phyloP scores from a whole-genome alignment of 2,329 filamentous ascomycete species.

The Cladosporium halotolerans region DNA sequence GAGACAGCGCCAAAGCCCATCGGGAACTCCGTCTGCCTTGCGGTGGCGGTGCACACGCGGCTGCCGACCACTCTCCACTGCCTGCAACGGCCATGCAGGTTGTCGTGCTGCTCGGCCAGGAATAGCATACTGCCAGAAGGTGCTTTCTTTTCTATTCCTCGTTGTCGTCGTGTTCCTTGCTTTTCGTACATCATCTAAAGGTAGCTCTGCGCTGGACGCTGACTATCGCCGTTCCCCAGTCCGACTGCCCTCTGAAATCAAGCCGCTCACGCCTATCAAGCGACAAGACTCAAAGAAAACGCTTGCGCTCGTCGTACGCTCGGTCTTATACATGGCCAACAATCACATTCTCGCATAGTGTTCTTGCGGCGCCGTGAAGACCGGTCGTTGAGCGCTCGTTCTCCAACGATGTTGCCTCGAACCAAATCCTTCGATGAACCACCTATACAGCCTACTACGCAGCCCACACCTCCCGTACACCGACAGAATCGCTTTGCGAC shows the following conservation, averaged over 20 bases:
- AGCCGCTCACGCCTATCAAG: slow-evolving; percentile 12
- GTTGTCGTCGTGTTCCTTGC: neutral
- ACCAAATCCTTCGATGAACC: slow-evolving; percentile 13
- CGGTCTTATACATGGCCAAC: neutral
- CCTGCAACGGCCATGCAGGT: slow-evolving; percentile 9
- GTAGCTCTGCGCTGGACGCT: slow-evolving; percentile 20
- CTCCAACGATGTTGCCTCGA: slow-evolving; percentile 16
- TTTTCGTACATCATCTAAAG: neutral
- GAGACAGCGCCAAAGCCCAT: slow-evolving; percentile 1
- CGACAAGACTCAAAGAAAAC: neutral
- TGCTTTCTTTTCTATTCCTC: slow-evolving; percentile 1
- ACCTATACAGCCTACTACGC: neutral
- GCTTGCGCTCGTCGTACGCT: too few species aligned
- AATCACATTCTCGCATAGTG: neutral
- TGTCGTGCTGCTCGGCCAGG: slow-evolving; percentile 4
- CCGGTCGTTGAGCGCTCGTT: neutral
- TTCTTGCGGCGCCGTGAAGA: too few species aligned
- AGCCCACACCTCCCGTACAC: neutral
- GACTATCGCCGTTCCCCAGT: slow-evolving; percentile 11
- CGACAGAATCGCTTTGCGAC: slow-evolving; percentile 3
- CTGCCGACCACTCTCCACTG: slow-evolving; percentile 4
- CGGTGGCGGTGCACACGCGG: slow-evolving; percentile 10
- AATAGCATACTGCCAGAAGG: slow-evolving; percentile 8
- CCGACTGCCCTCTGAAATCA: neutral
- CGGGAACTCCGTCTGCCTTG: slow-evolving; percentile 5